These are phyloP conservation scores for Clonostachys rhizophaga DNA, from an alignment of 2,329 filamentous ascomycete species.

Conservation along the genomic window DNA sequence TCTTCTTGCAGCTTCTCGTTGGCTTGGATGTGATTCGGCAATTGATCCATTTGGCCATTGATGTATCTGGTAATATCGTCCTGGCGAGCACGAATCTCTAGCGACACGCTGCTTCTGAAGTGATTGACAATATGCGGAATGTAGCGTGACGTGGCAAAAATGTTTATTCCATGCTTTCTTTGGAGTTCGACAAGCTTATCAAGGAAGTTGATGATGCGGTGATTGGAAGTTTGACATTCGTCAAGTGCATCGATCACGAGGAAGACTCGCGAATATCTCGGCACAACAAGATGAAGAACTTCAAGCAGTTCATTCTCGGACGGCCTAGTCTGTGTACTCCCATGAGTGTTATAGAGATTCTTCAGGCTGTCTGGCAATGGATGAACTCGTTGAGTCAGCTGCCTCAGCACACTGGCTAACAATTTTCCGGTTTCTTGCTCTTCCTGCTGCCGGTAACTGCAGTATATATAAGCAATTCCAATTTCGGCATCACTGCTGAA, in stretches of 20 bases:
- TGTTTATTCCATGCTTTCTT: too few relatives aligned
- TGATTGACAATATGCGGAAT: too few relatives aligned
- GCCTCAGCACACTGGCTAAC: constrained; percentile 25
- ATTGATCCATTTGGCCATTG: too few relatives aligned
- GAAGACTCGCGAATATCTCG: constrained; percentile 2
- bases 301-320: neutral
- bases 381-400: constrained; percentile 17
- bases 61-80: too few relatives aligned
- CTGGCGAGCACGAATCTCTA: too few relatives aligned
- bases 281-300: neutral
- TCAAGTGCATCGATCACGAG: constrained; percentile 16
- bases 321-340: constrained; percentile 1
- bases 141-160: too few relatives aligned
- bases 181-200: too few relatives aligned
- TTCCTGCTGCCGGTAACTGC: constrained; percentile 27
- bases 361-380: constrained; percentile 17
- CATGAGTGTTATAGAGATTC: constrained; percentile 16
- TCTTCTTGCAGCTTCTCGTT: too few relatives aligned
- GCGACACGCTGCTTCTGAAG: too few relatives aligned
- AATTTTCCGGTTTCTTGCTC: constrained; percentile 26
- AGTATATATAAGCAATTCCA: constrained; percentile 39
- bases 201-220: too few relatives aligned
- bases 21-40: too few relatives aligned
- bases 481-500: constrained; percentile 12
- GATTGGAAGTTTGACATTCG: constrained; percentile 2